phyloP scores from a whole-genome alignment of 441 rosid species.

The Gossypium davidsonii region DNA sequence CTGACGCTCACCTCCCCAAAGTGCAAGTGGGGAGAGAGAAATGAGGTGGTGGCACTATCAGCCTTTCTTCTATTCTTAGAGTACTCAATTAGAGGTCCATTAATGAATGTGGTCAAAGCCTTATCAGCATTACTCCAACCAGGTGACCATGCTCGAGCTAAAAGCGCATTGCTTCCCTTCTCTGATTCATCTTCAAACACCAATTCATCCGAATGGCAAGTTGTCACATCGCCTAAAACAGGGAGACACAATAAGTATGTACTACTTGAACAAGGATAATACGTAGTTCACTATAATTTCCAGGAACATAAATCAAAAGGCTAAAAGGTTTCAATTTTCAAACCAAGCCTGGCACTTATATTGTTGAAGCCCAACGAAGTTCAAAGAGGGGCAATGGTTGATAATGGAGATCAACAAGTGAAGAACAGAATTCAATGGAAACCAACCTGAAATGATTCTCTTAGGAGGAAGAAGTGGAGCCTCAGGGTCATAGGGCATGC shows the following conservation, averaged over 20 bases:
- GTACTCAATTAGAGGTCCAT: conserved; percentile 86
- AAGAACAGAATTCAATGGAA: conserved; percentile 7
- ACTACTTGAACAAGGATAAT: neutral
- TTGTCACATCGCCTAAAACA: conserved; percentile 66
- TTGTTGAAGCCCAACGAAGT: neutral
- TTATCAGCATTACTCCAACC: conserved; percentile 94
- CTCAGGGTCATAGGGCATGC: conserved; percentile 95
- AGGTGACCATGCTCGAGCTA: conserved; percentile 96
- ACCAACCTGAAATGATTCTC: conserved; percentile 80
- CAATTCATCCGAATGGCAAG: conserved; percentile 57
- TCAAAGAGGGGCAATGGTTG: neutral
- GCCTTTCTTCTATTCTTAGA: conserved; percentile 85
- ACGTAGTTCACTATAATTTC: neutral
- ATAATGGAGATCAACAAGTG: neutral
- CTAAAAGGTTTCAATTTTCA: neutral
- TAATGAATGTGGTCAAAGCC: conserved; percentile 78
- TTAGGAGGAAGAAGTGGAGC: conserved; percentile 95
- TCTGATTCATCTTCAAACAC: conserved; percentile 88
- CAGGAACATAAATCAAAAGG: neutral
- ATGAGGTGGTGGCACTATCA: conserved; percentile 92
- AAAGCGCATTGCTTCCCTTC: conserved; percentile 94
- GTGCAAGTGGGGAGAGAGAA: conserved; percentile 92
- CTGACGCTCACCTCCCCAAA: conserved; percentile 94
- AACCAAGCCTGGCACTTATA: neutral
- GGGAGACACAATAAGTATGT: conserved; percentile 1